Conservation (phyloP, 768 basidiomycete species). For the Phylloporus arenicola region DNA sequence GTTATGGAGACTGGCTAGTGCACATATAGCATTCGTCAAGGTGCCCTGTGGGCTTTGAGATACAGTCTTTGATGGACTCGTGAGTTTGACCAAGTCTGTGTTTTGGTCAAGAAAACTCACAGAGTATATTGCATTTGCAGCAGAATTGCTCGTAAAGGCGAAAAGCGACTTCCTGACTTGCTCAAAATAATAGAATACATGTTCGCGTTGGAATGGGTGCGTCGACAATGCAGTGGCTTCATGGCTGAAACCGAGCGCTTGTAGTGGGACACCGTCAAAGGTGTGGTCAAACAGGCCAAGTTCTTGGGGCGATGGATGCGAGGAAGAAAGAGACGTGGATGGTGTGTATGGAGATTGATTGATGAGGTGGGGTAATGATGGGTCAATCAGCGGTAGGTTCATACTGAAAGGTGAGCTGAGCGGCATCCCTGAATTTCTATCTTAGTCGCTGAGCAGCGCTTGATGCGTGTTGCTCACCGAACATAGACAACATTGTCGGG, state of each 20-base stretch:
- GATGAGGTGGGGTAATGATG: conserved; percentile 23
- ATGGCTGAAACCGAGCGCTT: conserved; percentile 24
- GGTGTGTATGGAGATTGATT: conserved; percentile 33
- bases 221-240: conserved; percentile 25
- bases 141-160: conserved; percentile 55
- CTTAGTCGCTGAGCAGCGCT: conserved; percentile 9
- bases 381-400: conserved; percentile 25
- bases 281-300: conserved; percentile 28
- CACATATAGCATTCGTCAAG: conserved; percentile 67
- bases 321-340: conserved; percentile 29
- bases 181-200: conserved; percentile 71
- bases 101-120: conserved; percentile 38
- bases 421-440: conserved; percentile 16
- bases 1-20: conserved; percentile 68
- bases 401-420: conserved; percentile 30
- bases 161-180: conserved; percentile 64
- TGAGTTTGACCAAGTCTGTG: conserved; percentile 14
- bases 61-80: conserved; percentile 35
- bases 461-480: conserved; percentile 17
- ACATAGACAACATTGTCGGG: conserved; percentile 25
- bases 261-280: conserved; percentile 33
- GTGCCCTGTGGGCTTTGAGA: conserved; percentile 64
- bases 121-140: conserved; percentile 60
- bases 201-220: conserved; percentile 48
- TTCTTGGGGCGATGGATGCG: conserved; percentile 32